Conservation (phyloP, 1,139 yeast species). For the Protomyces pachydermus region DNA sequence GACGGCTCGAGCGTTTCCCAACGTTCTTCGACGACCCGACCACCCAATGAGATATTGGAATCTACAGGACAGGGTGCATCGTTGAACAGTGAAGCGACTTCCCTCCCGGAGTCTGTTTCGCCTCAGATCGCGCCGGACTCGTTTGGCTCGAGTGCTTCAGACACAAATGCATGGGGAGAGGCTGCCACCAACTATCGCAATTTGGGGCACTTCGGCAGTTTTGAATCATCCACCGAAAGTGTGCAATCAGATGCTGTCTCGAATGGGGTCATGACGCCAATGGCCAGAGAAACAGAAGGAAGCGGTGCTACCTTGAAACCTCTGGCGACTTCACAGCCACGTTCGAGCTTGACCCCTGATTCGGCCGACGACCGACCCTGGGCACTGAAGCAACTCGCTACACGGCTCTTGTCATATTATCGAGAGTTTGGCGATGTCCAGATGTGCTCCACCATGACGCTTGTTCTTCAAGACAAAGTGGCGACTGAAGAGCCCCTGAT, state of each 20-base stretch:
- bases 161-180: not conserved
- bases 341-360: not conserved
- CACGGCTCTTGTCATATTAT: conserved; percentile 3
- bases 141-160: not conserved
- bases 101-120: not conserved
- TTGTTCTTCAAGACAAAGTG: conserved; percentile 50
- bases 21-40: not conserved
- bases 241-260: not conserved
- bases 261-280: not conserved
- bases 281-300: not conserved
- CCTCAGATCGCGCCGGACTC: not conserved
- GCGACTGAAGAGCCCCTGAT: conserved; percentile 33
- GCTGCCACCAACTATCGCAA: not conserved
- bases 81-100: not conserved
- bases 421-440: conserved; percentile 35
- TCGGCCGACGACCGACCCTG: not conserved
- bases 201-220: not conserved
- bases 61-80: not conserved
- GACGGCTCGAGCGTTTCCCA: not conserved
- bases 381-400: not conserved
- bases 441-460: conserved; percentile 55
- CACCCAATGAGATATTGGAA: not conserved
- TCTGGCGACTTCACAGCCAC: not conserved
- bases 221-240: not conserved
- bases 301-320: not conserved